Conservation (phyloP, 139 green algal genomes). For the Chlorella vulgaris region DNA sequence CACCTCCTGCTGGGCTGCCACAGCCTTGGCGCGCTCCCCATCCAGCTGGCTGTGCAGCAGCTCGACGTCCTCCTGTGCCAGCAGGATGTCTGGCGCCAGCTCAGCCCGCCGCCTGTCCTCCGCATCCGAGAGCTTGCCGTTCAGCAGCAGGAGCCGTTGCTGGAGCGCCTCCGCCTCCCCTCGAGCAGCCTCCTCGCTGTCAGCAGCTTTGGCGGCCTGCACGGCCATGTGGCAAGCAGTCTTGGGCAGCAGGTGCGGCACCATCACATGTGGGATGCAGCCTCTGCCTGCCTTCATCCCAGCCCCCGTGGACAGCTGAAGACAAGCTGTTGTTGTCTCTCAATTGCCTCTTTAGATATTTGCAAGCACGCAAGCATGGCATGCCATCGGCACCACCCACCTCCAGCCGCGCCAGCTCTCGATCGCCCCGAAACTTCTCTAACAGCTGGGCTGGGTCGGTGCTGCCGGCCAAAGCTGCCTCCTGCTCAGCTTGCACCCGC, state of each 20-base stretch:
- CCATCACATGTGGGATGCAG: too few relatives aligned
- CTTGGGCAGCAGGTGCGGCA: not conserved
- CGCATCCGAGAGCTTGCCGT: not conserved
- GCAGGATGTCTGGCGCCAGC: slow-evolving; percentile 31
- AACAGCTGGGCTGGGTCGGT: slow-evolving; percentile 17
- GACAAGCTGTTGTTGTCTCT: not conserved
- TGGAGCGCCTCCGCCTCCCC: not conserved
- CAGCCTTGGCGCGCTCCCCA: slow-evolving; percentile 20
- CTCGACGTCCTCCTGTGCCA: slow-evolving; percentile 26
- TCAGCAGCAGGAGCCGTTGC: slow-evolving; percentile 3
- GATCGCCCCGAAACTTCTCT: not conserved
- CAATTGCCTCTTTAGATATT: not conserved
- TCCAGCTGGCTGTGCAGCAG: slow-evolving; percentile 30
- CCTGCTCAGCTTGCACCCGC: not conserved
- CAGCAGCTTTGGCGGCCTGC: not conserved
- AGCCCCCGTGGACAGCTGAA: not conserved
- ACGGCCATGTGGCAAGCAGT: not conserved
- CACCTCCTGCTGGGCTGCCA: not conserved
- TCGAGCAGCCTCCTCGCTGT: slow-evolving; percentile 11
- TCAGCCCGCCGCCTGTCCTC: slow-evolving; percentile 37
- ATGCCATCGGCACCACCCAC: not conserved
- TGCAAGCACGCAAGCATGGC: not conserved
- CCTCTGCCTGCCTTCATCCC: not conserved
- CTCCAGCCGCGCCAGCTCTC: not conserved
- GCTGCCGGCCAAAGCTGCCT: not conserved